These are phyloP conservation scores for Hemisphaericaspora nanyangensis DNA, from an alignment of 805 yeast genomes.

Conservation along the genomic window DNA sequence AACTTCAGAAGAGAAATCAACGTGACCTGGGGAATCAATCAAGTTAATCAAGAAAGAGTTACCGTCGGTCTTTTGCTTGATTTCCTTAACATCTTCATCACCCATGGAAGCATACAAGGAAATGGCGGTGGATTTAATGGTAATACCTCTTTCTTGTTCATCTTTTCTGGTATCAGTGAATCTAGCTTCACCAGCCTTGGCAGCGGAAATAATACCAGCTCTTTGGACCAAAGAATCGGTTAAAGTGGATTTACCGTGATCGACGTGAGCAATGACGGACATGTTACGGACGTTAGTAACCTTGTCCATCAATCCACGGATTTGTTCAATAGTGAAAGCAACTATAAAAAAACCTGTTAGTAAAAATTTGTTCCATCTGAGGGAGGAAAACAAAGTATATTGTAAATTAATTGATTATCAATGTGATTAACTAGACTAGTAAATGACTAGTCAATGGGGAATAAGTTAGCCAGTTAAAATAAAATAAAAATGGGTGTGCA, in stretches of 20 bases:
- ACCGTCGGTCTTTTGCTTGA: constrained; percentile 90
- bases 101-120: constrained; percentile 87
- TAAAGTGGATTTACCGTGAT: constrained; percentile 99
- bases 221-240: constrained; percentile 98
- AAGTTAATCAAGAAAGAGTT: constrained; percentile 94
- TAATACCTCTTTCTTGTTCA: constrained; percentile 99
- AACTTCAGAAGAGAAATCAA: constrained; percentile 99
- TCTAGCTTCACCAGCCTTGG: constrained; percentile 99
- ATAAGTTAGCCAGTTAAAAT: too few relatives aligned
- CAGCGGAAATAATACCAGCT: constrained; percentile 99
- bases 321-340: constrained; percentile 66
- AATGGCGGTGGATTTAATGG: constrained; percentile 98
- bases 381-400: neutral
- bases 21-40: constrained; percentile 99
- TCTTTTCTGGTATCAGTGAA: constrained; percentile 99
- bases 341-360: constrained; percentile 20
- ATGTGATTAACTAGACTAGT: too few relatives aligned
- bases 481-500: too few relatives aligned
- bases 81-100: constrained; percentile 82
- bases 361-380: too few relatives aligned
- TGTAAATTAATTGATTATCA: too few relatives aligned
- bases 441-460: too few relatives aligned
- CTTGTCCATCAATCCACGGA: constrained; percentile 99
- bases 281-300: constrained; percentile 99
- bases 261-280: constrained; percentile 99